These are phyloP conservation scores for Massariosphaeria phaeospora DNA, from an alignment of 495 filamentous ascomycete species.

Conservation along the genomic window DNA sequence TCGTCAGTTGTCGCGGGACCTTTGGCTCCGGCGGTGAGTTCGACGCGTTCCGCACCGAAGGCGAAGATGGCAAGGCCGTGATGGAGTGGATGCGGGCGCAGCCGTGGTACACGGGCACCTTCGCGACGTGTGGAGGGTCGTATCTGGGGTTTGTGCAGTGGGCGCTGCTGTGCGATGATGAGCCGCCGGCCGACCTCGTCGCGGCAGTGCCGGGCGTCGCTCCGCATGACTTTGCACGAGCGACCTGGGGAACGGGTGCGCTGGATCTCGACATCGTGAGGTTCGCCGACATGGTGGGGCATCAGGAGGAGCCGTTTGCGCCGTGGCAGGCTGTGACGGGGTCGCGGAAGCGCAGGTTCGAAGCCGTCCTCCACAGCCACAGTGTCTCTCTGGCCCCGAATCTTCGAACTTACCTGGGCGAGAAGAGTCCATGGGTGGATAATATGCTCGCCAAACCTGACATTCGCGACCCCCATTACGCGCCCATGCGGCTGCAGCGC, in stretches of 20 bases:
- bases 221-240: conserved; percentile 2
- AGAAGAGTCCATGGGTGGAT: conserved; percentile 1
- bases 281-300: conserved; percentile 2
- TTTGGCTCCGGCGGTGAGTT: conserved; percentile 10
- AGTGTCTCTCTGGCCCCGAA: neutral
- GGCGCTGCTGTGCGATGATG: conserved; percentile 7
- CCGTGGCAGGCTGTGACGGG: neutral
- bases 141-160: conserved; percentile 16
- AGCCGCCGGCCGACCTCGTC: conserved; percentile 7
- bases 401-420: neutral
- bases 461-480: neutral
- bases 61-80: neutral
- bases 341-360: neutral
- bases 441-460: neutral
- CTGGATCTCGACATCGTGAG: conserved; percentile 4
- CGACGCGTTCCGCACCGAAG: conserved; percentile 2
- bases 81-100: conserved; percentile 15
- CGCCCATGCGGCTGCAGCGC: neutral
- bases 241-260: conserved; percentile 3
- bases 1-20: conserved; percentile 13
- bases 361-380: neutral
- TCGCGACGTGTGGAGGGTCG: neutral
- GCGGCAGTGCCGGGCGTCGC: neutral
- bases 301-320: neutral
- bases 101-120: conserved; percentile 8